Evolutionary conservation across 352 stramenopile genomes (phyloP), one percentile per base, ranked within the genome.

Genomic region (Phytophthora sojae): DNA sequence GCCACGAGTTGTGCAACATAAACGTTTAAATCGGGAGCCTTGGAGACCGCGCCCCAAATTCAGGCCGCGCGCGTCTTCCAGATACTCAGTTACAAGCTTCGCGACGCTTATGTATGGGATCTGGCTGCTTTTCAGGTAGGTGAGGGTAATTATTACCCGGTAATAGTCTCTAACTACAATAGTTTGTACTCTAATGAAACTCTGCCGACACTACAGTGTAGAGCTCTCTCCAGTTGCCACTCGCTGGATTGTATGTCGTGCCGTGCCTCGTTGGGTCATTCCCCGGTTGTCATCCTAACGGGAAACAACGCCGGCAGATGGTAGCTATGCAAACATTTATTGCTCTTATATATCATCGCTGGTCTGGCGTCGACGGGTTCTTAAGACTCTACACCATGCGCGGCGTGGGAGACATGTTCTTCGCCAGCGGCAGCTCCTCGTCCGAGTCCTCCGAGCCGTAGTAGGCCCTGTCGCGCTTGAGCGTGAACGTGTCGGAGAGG

Each of bases 371-470:
- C 9, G 56, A 71, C 42, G 25, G 58, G 23, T 21, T n/a, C 61
- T 15, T 7, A 21, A 65, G 25, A 63, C 2, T 66, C 57, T 79
- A 76, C 42, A 75, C 61, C 64, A 78, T 67, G 12, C 66, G 61
- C 11, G 74, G 70, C 66, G 67, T 63, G 9, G 86, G 86, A 3
- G 86, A 92, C 80, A 85, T 91, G 71, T 92, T 85, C 60, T 85
- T 75, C 25, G 83, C 79, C 19, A 94, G 73, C 26, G 86, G 84
- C 37, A 92, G 70, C 26, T 90, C 83, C 42, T 92, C 86, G 30
- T 94, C 84, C 39, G 86, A 91, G 65, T 94, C 84, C 51, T 88
- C 84, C 2, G 88, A 79, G 52, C 84, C 83, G 62, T 86, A 91
- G 71, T 85, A 88, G 42, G 86, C 80, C 19, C 81, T 79, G 49